Evolutionary conservation across 345 rosid species (phyloP).

Genomic region (Erucastrum elatum): DNA sequence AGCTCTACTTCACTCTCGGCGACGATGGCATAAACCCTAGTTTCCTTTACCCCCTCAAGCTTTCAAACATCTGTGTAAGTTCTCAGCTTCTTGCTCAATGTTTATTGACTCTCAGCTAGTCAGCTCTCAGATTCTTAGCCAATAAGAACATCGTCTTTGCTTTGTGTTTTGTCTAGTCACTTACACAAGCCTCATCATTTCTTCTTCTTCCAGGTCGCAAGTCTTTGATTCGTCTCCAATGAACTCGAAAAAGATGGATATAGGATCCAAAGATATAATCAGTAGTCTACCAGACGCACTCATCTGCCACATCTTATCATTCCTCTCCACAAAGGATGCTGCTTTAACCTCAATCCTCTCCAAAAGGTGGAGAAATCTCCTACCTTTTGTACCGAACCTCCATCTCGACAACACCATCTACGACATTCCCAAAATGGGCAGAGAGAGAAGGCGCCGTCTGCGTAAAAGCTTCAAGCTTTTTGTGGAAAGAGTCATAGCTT

Average conservation of each 20-base stretch:
- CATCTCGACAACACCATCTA: slow-evolving; percentile 4
- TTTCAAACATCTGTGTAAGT: background rate
- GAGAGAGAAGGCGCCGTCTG: background rate
- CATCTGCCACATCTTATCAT: slow-evolving; percentile 19
- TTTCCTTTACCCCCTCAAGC: background rate
- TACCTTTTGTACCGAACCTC: slow-evolving; percentile 15
- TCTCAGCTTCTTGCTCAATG: background rate
- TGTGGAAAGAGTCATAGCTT: slow-evolving; percentile 11
- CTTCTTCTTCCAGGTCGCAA: background rate
- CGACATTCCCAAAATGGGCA: slow-evolving; percentile 5
- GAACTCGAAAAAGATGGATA: background rate
- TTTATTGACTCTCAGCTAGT: too few relatives aligned
- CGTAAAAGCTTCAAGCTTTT: slow-evolving; percentile 15
- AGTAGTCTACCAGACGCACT: slow-evolving; percentile 21
- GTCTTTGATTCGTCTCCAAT: background rate
- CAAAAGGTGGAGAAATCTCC: slow-evolving; percentile 8
- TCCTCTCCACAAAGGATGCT: slow-evolving; percentile 30
- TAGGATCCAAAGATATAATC: background rate
- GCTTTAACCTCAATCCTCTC: slow-evolving; percentile 25
- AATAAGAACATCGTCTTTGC: background rate
- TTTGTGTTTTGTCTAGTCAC: background rate
- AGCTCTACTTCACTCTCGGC: background rate
- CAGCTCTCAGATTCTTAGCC: too few relatives aligned
- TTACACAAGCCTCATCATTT: background rate
- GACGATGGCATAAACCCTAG: background rate